Percentiles rank a stretch among this genome's conserved stretches.
These are phyloP conservation scores for Allium fistulosum DNA, from an alignment of 106 monocot species.

Conservation along the genomic window DNA sequence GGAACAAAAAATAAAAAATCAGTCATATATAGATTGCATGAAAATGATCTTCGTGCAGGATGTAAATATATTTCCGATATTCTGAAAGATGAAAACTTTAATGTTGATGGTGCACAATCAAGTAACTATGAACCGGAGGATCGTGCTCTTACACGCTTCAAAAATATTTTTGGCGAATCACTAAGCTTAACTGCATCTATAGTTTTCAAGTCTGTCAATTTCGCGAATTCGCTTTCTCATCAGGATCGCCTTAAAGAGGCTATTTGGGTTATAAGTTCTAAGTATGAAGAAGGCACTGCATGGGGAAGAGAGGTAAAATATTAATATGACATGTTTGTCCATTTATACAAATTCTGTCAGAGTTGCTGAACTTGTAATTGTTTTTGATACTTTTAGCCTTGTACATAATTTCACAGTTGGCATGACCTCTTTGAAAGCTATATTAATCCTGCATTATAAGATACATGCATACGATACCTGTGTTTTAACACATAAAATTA, in stretches of 20 bases:
- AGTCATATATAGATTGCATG: background rate
- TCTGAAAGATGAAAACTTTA: background rate
- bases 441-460: too few relatives aligned
- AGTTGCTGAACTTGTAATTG: too few relatives aligned
- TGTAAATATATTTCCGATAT: slow-evolving; percentile 1
- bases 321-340: too few relatives aligned
- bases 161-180: slow-evolving; percentile 11
- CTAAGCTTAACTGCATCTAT: slow-evolving; percentile 9
- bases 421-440: too few relatives aligned
- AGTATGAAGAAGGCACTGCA: slow-evolving; percentile 16
- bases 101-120: background rate
- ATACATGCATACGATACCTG: too few relatives aligned
- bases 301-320: slow-evolving; percentile 28
- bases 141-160: slow-evolving; percentile 11
- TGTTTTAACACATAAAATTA: too few relatives aligned
- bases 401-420: too few relatives aligned
- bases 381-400: too few relatives aligned
- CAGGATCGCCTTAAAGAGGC: slow-evolving; percentile 14
- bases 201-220: slow-evolving; percentile 3
- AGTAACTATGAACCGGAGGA: slow-evolving; percentile 4
- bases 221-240: background rate
- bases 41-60: background rate
- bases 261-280: slow-evolving; percentile 4
- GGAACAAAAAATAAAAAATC: background rate
- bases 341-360: too few relatives aligned